phyloP scores from a whole-genome alignment of 2,329 filamentous ascomycete species.

The Colletotrichum chlorophyti region DNA sequence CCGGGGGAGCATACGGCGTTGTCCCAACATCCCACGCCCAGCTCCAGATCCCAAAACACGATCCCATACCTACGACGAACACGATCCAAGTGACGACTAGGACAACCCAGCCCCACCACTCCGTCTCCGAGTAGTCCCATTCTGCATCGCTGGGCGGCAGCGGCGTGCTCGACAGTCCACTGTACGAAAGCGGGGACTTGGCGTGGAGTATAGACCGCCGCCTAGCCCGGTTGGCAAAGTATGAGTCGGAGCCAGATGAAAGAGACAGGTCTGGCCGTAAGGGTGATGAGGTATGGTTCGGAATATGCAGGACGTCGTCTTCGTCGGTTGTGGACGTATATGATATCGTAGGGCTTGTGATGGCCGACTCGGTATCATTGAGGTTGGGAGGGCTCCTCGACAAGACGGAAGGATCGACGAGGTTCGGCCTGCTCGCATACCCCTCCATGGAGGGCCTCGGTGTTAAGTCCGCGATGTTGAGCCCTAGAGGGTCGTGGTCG shows the following conservation, averaged over 20 bases:
- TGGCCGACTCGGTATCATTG: conserved; percentile 27
- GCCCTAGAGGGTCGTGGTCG: conserved; percentile 46
- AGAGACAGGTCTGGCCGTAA: conserved; percentile 49
- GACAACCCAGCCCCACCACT: conserved; percentile 98
- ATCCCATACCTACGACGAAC: conserved; percentile 96
- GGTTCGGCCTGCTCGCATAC: conserved; percentile 44
- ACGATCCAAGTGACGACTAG: conserved; percentile 91
- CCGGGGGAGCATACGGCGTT: conserved; percentile 92
- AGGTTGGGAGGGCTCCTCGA: conserved; percentile 31
- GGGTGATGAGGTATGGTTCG: conserved; percentile 51
- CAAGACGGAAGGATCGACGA: conserved; percentile 28
- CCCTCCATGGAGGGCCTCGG: conserved; percentile 55
- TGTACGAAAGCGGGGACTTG: conserved; percentile 67
- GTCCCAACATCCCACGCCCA: conserved; percentile 99
- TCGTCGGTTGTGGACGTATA: conserved; percentile 81
- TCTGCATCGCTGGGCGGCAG: conserved; percentile 58
- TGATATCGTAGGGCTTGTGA: conserved; percentile 62
- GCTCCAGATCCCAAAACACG: conserved; percentile 92
- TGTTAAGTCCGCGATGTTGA: conserved; percentile 55
- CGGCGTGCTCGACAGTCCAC: conserved; percentile 56
- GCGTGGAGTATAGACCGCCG: conserved; percentile 58
- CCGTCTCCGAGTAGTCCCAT: conserved; percentile 94
- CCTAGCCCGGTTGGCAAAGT: conserved; percentile 56
- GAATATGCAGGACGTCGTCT: conserved; percentile 76
- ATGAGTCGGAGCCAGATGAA: conserved; percentile 69